Evolutionary conservation across 2,329 filamentous ascomycete genomes (phyloP).

Genomic region (Leptographium flavum): DNA sequence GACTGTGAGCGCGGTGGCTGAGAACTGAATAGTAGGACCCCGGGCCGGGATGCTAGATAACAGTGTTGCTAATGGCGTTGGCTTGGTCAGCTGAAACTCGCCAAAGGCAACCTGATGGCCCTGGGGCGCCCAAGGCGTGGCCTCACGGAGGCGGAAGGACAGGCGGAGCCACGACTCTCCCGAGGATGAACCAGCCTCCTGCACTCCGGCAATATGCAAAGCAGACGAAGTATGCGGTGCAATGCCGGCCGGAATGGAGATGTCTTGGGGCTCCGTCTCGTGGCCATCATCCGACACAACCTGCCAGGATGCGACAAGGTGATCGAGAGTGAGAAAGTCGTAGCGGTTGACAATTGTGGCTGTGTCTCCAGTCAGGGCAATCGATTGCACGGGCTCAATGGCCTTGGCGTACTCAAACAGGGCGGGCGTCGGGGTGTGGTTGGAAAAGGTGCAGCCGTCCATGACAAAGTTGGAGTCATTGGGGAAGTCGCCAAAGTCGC

Average conservation of each 20-base stretch:
- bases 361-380: constrained; percentile 21
- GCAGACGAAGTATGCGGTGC: too few species aligned
- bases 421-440: constrained; percentile 41
- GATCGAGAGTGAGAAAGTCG: too few species aligned
- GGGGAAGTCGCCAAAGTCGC: constrained; percentile 46
- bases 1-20: neutral
- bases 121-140: constrained; percentile 35
- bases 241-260: too few species aligned
- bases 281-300: too few species aligned
- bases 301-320: too few species aligned
- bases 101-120: constrained; percentile 38
- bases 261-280: too few species aligned
- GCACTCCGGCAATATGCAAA: too few species aligned
- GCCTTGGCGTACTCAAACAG: constrained; percentile 42
- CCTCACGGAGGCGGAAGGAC: constrained; percentile 26
- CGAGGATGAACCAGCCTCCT: too few species aligned
- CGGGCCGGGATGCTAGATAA: too few species aligned
- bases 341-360: too few species aligned
- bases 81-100: constrained; percentile 24
- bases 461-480: constrained; percentile 49
- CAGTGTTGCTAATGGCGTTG: neutral
- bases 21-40: too few species aligned
- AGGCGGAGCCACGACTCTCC: constrained; percentile 23
- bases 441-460: constrained; percentile 40
- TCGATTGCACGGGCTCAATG: constrained; percentile 36